Percentiles rank a stretch among this genome's conserved stretches.
Evolutionary conservation across 495 filamentous ascomycete genomes (phyloP).

Genomic region (Penicillium nucicola): DNA sequence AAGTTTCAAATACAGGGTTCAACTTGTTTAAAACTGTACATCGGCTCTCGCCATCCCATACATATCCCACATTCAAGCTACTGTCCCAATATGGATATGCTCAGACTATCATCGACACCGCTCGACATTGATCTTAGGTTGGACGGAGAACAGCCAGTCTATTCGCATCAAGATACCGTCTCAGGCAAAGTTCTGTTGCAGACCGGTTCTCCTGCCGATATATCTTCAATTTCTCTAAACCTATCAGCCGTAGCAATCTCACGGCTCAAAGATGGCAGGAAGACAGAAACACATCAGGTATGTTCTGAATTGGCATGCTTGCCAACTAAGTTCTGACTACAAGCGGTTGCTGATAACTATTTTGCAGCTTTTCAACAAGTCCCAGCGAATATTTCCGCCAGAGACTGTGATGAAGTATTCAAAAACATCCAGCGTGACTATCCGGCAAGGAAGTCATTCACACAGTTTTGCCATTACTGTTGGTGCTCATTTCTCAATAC

Average conservation of each 20-base stretch:
- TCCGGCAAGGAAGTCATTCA: background rate
- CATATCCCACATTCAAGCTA: background rate
- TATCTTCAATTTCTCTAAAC: background rate
- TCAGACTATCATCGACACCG: background rate
- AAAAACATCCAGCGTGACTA: background rate
- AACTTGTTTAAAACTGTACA: background rate
- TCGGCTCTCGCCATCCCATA: background rate
- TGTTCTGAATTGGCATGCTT: background rate
- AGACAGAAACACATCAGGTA: constrained; percentile 1
- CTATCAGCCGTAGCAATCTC: background rate
- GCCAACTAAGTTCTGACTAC: background rate
- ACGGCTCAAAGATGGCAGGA: background rate
- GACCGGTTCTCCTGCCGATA: background rate
- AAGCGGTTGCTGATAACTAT: background rate
- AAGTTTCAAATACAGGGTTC: background rate
- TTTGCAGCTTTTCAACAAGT: background rate
- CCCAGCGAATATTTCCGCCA: background rate
- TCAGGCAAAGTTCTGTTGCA: background rate
- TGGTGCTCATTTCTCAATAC: background rate
- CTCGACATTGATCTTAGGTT: background rate
- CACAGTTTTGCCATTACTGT: background rate
- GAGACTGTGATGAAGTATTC: background rate
- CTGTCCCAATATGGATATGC: background rate
- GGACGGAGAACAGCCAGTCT: background rate
- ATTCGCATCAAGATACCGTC: background rate